phyloP scores from a whole-genome alignment of 1,139 yeast genomes.

The Pichia sp. region DNA sequence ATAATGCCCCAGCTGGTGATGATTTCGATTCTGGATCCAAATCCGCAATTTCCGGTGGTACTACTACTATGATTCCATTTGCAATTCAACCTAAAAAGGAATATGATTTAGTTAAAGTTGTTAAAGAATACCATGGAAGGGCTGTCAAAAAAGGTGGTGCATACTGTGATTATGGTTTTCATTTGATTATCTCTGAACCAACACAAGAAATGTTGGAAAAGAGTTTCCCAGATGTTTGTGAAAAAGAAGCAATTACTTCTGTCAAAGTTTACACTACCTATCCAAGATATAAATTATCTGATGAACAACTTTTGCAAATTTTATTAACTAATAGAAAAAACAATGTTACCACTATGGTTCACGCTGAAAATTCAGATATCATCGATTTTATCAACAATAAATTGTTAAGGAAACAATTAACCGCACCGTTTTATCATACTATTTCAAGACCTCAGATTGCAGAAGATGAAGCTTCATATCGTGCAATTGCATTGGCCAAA shows the following conservation, averaged over 20 bases:
- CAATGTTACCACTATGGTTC: constrained; percentile 43
- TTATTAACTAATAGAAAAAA: constrained; percentile 36
- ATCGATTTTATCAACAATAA: constrained; percentile 39
- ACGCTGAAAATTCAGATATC: constrained; percentile 44
- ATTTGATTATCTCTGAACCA: constrained; percentile 34
- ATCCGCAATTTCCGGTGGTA: constrained; percentile 54
- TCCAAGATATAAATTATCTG: constrained; percentile 37
- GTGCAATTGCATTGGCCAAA: constrained; percentile 36
- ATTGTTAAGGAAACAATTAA: constrained; percentile 32
- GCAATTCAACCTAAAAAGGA: constrained; percentile 37
- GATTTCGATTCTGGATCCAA: constrained; percentile 55
- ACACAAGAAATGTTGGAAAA: constrained; percentile 27
- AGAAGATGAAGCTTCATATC: constrained; percentile 44
- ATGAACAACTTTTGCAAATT: constrained; percentile 36
- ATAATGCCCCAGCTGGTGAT: constrained; percentile 30
- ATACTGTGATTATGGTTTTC: constrained; percentile 41
- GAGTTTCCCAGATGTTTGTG: constrained; percentile 27
- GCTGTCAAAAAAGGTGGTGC: constrained; percentile 12
- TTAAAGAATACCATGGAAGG: constrained; percentile 29
- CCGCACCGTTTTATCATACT: constrained; percentile 40
- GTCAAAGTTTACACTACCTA: constrained; percentile 44
- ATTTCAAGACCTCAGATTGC: constrained; percentile 41
- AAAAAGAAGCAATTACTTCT: constrained; percentile 38
- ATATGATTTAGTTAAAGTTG: constrained; percentile 26
- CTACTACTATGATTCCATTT: constrained; percentile 40